Evolutionary conservation across 371 early-diverging fungal species (phyloP).

Genomic region (Syncephalastrum racemosum): DNA sequence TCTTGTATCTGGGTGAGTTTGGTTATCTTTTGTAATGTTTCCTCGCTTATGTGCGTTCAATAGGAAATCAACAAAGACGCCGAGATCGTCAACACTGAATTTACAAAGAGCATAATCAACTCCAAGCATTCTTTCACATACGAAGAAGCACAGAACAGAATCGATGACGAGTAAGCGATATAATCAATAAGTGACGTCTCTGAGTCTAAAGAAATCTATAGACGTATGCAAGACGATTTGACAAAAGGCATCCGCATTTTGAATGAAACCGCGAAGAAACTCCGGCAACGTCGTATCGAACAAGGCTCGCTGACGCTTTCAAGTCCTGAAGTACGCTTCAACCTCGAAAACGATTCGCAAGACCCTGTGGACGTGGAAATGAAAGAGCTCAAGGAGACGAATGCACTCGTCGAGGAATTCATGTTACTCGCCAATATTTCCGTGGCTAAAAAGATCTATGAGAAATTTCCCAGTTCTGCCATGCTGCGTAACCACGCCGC

Average conservation of each 20-base stretch:
- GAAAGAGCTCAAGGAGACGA: conserved; percentile 93
- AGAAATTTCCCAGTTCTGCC: conserved; percentile 88
- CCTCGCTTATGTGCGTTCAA: conserved; percentile 4
- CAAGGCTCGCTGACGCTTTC: conserved; percentile 84
- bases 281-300: conserved; percentile 75
- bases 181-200: not conserved
- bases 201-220: conserved; percentile 13
- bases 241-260: conserved; percentile 81
- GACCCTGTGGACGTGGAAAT: conserved; percentile 87
- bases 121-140: conserved; percentile 96
- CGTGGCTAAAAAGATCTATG: conserved; percentile 92
- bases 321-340: conserved; percentile 87
- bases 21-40: not conserved
- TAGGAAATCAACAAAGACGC: conserved; percentile 75
- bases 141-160: conserved; percentile 94
- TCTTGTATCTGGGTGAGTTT: conserved; percentile 68
- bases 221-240: conserved; percentile 77
- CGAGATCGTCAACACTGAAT: conserved; percentile 73
- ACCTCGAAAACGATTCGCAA: conserved; percentile 84
- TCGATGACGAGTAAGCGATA: conserved; percentile 75
- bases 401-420: conserved; percentile 98
- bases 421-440: conserved; percentile 99
- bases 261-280: conserved; percentile 86
- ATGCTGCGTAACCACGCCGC: conserved; percentile 87
- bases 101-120: conserved; percentile 89